Evolutionary conservation across 352 stramenopile genomes (phyloP), one percentile per base, ranked within the genome.

Genomic region (Pythium phragmiticola): DNA sequence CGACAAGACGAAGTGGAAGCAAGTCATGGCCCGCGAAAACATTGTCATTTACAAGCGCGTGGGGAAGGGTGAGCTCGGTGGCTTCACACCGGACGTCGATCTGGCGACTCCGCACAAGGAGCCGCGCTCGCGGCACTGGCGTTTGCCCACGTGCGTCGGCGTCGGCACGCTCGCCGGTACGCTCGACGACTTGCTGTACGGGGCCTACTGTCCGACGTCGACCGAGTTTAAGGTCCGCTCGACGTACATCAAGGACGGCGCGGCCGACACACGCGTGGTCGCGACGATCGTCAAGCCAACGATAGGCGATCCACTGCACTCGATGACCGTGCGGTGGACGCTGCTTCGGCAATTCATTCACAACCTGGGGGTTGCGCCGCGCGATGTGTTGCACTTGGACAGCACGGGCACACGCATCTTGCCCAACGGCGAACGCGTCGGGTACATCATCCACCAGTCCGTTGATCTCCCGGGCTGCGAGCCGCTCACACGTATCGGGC

Each of bases 181-280:
- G 16, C 70, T 88, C 19, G 75, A 88, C 33, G 75, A 84, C 34
- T 42, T 84, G 46, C 45, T 88, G 21, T 88, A 83, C 60, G 78
- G 78, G 4, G 64, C 59, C 46, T 73, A 80, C 66, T 74, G 73
- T 63, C 60, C 63, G n/a, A 78, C 66, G 3, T 60, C 80, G 46
- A 68, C 77, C 0, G 73, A 82, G 39, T 63, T 71, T 49, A 72
- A 82, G 50, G 77, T 77, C 7, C 77, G 67, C 6, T 69, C 76
- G 52, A 33, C 72, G 7, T 85, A 68, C 52, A 63, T 74, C 45
- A 73, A 72, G 52, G 78, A 78, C 42, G 58, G 66, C 42, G 62
- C 65, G 34, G 42, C 62, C 16, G 78, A 84, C 49, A 79, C 69
- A 42, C 61, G 67, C 8, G 51, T 85, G 50, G 63, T 88, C 8